phyloP scores from a whole-genome alignment of 345 rosid species.

The Pistacia atlantica region DNA sequence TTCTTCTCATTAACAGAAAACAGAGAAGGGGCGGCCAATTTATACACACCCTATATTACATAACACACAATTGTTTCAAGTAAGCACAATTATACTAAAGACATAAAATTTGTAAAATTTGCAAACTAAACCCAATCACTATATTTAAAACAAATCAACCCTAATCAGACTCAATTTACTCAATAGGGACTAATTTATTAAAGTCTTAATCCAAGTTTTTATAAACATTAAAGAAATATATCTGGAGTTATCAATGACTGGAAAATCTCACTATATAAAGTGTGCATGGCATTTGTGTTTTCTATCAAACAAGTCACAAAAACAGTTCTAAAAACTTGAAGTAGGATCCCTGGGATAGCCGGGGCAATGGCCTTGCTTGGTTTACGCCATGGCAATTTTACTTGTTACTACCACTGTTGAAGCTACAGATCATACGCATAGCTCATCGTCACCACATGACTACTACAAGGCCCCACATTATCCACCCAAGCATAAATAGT shows the following conservation, averaged over 20 bases:
- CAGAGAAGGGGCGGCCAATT: too few relatives aligned
- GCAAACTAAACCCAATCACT: too few relatives aligned
- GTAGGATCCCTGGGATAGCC: conserved; percentile 33
- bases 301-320: conserved; percentile 2
- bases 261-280: conserved; percentile 28
- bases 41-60: too few relatives aligned
- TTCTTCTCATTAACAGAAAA: too few relatives aligned
- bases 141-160: too few relatives aligned
- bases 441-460: neutral
- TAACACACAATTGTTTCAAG: too few relatives aligned
- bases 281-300: neutral
- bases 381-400: conserved; percentile 7
- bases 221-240: neutral
- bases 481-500: neutral
- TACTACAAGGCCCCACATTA: neutral
- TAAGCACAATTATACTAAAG: too few relatives aligned
- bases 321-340: neutral
- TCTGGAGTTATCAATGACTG: conserved; percentile 5
- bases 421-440: conserved; percentile 4
- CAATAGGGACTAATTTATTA: too few relatives aligned
- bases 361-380: conserved; percentile 25
- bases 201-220: conserved; percentile 29
- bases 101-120: too few relatives aligned
- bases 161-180: too few relatives aligned
- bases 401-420: too few relatives aligned